Base-by-base conservation (phyloP, 31 red algal species). In the Bonnemaisonia californica region DNA sequence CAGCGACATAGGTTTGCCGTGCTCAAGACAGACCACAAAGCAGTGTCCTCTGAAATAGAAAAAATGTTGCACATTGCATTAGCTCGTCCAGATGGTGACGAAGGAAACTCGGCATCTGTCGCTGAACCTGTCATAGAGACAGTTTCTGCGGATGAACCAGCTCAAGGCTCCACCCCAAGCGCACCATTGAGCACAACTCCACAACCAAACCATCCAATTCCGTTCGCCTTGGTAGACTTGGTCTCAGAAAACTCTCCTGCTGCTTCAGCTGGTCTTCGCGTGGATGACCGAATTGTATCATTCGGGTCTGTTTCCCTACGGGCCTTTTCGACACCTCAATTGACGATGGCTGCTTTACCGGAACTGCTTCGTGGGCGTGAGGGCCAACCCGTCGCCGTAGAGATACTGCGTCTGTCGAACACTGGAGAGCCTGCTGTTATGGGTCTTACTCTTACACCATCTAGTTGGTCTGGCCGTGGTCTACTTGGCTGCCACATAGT, bases 401-500 rank as follows among this genome's bases (percentile, higher is more conserved):
- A 48, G 40, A 67, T 84, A 21, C 57, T 71, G 2, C 70, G 79
- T 24, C 42, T 57, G 30, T 56, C 47, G 35, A n/a, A 29, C 39
- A 79, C 23, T 1, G 70, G 55, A 22, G 35, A 32, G 22, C 41
- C 45, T 7, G 29, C 57, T 21, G 30, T 84, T 21, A 63, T 91
- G 5, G 67, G 69, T 29, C 23, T 95, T 31, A 9, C 31, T 16
- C 67, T 95, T 22, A 80, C 81, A 1, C 93, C 93, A 16, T 16
- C 38, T 18, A 54, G 76, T 19, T 95, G 93, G 93, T 47, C 45
- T 7, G 93, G 93, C 2, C 35, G 41, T 31, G 93, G 93, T 4
- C 63, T 95, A 1, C 60, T 95, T 18, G 93, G 93, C 24, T 95
- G 93, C 72, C 91, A 93, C 73, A 75, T 93, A 0, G 62, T 93